Evolutionary conservation across 75 land plant genomes (phyloP).

Genomic region (Cryptomeria japonica): DNA sequence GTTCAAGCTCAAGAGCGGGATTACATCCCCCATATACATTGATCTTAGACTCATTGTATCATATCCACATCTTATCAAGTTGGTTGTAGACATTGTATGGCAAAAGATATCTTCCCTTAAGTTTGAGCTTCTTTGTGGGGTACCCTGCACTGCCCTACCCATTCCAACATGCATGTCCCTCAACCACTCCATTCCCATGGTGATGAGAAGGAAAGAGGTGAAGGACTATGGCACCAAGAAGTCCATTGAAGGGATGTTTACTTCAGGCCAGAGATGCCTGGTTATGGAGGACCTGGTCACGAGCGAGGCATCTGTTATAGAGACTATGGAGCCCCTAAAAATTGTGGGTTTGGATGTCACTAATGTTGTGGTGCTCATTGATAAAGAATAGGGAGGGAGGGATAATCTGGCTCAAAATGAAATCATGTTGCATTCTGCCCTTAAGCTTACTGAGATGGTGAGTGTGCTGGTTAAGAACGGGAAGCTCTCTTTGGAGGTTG

Average conservation of each 20-base stretch:
- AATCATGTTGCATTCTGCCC: conserved; percentile 62
- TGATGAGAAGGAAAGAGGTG: conserved; percentile 97
- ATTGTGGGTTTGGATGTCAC: conserved; percentile 63
- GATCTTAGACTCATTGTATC: conserved; percentile 97
- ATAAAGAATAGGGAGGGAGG: conserved; percentile 85
- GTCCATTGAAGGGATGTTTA: conserved; percentile 78
- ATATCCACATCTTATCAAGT: conserved; percentile 73
- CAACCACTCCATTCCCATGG: conserved; percentile 66
- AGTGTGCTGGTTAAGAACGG: conserved; percentile 62
- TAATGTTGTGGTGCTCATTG: conserved; percentile 86
- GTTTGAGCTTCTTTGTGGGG: conserved; percentile 88
- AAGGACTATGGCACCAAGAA: conserved; percentile 90
- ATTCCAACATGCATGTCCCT: conserved; percentile 81
- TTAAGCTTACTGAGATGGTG: conserved; percentile 69
- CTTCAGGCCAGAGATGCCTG: conserved; percentile 48
- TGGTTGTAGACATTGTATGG: conserved; percentile 59
- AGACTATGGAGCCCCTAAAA: conserved; percentile 77
- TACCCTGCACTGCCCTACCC: conserved; percentile 97
- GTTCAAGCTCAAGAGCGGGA: conserved; percentile 97
- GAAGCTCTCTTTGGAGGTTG: conserved; percentile 64
- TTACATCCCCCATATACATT: conserved; percentile 92
- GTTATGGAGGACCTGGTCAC: conserved; percentile 94
- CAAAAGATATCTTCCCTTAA: conserved; percentile 7
- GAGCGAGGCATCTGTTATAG: conserved; percentile 89
- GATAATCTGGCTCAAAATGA: conserved; percentile 76